These are phyloP conservation scores for Theileria parva DNA, from an alignment of 169 alveolate genomes.

Conservation along the genomic window DNA sequence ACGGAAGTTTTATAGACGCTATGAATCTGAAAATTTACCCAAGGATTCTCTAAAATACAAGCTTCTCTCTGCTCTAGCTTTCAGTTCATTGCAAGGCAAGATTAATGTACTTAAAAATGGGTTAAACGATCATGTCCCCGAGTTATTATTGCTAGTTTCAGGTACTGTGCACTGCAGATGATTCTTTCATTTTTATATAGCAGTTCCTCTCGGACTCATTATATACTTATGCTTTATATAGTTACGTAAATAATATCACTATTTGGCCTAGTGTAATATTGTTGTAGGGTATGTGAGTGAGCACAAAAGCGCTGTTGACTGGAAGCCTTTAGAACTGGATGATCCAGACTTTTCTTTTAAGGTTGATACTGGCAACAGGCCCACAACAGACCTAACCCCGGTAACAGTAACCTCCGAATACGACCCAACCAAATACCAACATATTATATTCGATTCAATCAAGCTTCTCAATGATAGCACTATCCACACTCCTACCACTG, in stretches of 20 bases:
- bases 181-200: too few species aligned
- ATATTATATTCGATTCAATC: background rate
- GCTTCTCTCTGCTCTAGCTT: conserved; percentile 12
- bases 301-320: conserved; percentile 10
- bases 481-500: background rate
- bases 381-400: background rate
- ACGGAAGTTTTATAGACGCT: conserved; percentile 12
- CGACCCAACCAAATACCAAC: background rate
- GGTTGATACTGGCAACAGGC: background rate
- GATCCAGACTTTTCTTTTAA: background rate
- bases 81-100: conserved; percentile 17
- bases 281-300: conserved; percentile 7
- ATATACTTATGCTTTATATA: background rate
- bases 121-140: background rate
- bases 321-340: conserved; percentile 16
- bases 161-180: background rate
- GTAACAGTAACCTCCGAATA: conserved; percentile 10
- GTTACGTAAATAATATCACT: background rate
- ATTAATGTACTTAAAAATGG: background rate
- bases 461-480: conserved; percentile 9
- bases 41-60: conserved; percentile 7
- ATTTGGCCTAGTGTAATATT: background rate
- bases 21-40: background rate
- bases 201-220: background rate
- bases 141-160: conserved; percentile 13